Evolutionary conservation across 345 rosid species (phyloP).

Genomic region (Gossypium thurberi): DNA sequence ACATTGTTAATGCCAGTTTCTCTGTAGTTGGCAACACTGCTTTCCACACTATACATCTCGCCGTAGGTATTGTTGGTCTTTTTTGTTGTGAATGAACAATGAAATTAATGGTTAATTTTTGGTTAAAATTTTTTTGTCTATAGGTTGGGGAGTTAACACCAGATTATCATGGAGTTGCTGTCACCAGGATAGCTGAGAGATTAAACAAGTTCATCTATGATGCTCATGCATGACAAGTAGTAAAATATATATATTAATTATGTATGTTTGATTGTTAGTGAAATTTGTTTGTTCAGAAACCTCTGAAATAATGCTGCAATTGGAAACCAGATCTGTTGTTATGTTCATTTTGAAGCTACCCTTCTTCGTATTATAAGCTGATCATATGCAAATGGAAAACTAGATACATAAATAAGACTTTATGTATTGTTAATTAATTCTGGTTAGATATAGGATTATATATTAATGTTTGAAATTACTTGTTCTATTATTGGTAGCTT

Average conservation of each 20-base stretch:
- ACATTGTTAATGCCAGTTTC: constrained; percentile 33
- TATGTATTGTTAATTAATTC: no score
- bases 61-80: constrained; percentile 17
- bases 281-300: not conserved
- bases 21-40: constrained; percentile 29
- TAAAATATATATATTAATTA: not conserved
- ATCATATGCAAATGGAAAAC: no score
- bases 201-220: constrained; percentile 29
- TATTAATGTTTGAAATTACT: no score
- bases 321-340: not conserved
- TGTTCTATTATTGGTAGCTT: no score
- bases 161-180: constrained; percentile 10
- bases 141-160: constrained; percentile 31
- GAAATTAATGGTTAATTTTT: not conserved
- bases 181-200: constrained; percentile 37
- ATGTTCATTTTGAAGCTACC: no score
- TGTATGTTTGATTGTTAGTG: not conserved
- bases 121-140: not conserved
- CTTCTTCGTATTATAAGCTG: no score
- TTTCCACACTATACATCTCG: constrained; percentile 34
- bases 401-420: no score
- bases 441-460: no score
- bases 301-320: not conserved
- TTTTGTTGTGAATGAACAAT: not conserved
- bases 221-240: constrained; percentile 2